A percentile compares a stretch with the other conserved stretches of the same genome.
phyloP scores from a whole-genome alignment of 2,329 filamentous ascomycete species.

The Calonectria pseudoreteaudii region DNA sequence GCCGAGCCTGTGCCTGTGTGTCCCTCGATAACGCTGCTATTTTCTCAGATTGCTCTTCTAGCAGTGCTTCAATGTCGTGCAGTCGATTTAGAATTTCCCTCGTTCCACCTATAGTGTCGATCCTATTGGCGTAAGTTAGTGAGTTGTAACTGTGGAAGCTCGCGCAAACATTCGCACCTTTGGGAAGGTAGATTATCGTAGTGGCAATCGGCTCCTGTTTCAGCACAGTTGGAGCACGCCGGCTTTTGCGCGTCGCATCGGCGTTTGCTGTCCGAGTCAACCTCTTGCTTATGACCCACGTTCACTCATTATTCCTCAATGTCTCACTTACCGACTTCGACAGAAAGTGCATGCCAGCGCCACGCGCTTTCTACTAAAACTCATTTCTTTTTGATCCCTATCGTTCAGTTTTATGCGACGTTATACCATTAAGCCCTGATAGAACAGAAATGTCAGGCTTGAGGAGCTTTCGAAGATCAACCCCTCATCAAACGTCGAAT shows the following conservation, averaged over 20 bases:
- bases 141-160: neutral
- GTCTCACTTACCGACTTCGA: slow-evolving; percentile 38
- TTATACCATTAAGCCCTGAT: neutral
- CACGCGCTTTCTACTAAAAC: slow-evolving; percentile 42
- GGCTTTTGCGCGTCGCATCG: slow-evolving; percentile 44
- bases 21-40: slow-evolving; percentile 28
- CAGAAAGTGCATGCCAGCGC: slow-evolving; percentile 46
- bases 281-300: neutral
- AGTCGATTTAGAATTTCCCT: slow-evolving; percentile 44
- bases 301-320: neutral
- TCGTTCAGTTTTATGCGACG: neutral
- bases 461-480: neutral
- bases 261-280: slow-evolving; percentile 38
- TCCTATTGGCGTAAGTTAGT: slow-evolving; percentile 22
- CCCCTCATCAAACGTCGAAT: neutral
- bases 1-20: neutral
- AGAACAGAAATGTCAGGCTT: too few species aligned
- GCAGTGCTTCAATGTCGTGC: slow-evolving; percentile 41
- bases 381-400: slow-evolving; percentile 39
- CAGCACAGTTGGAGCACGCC: slow-evolving; percentile 40
- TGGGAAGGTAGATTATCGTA: slow-evolving; percentile 46
- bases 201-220: slow-evolving; percentile 41
- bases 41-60: slow-evolving; percentile 34
- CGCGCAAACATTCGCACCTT: slow-evolving; percentile 21
- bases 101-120: slow-evolving; percentile 44